phyloP scores from a whole-genome alignment of 1,284 basidiomycete genomes.

The Boletus sp. region DNA sequence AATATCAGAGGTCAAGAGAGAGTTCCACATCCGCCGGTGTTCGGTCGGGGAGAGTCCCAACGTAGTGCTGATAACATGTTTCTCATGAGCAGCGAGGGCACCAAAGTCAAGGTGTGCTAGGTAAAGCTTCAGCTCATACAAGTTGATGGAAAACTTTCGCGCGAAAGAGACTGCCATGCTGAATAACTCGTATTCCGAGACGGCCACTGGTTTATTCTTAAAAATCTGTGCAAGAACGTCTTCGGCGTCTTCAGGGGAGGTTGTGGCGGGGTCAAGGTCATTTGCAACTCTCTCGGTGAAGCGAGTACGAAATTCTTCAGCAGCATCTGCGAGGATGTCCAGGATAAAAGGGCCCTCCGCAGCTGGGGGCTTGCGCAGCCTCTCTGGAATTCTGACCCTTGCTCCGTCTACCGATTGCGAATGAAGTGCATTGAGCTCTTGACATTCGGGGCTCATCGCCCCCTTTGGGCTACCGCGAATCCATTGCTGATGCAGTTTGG shows the following conservation, averaged over 20 bases:
- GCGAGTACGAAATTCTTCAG: conserved; percentile 41
- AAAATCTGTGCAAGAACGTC: conserved; percentile 43
- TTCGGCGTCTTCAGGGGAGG: conserved; percentile 36
- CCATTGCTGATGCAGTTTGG: conserved; percentile 57
- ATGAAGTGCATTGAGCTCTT: conserved; percentile 64
- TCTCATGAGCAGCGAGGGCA: conserved; percentile 49
- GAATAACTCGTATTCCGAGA: conserved; percentile 59
- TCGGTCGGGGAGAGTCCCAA: conserved; percentile 38
- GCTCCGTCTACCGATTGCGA: conserved; percentile 66
- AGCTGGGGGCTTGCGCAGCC: conserved; percentile 37
- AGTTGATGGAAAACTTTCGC: conserved; percentile 41
- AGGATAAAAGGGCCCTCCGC: conserved; percentile 46
- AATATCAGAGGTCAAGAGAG: conserved; percentile 56
- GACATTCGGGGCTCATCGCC: conserved; percentile 59
- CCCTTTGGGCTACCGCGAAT: conserved; percentile 49
- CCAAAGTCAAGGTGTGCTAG: conserved; percentile 51
- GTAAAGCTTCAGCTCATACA: conserved; percentile 37
- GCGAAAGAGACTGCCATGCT: conserved; percentile 46
- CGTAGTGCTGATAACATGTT: conserved; percentile 45
- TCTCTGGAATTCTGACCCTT: conserved; percentile 38
- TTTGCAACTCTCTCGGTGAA: conserved; percentile 35
- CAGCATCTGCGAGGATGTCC: conserved; percentile 47
- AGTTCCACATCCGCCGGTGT: conserved; percentile 56
- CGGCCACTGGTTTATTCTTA: conserved; percentile 44
- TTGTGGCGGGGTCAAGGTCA: conserved; percentile 22